Base-by-base conservation (phyloP, 129 eudicot genomes). In the Helianthus tuberosus region DNA sequence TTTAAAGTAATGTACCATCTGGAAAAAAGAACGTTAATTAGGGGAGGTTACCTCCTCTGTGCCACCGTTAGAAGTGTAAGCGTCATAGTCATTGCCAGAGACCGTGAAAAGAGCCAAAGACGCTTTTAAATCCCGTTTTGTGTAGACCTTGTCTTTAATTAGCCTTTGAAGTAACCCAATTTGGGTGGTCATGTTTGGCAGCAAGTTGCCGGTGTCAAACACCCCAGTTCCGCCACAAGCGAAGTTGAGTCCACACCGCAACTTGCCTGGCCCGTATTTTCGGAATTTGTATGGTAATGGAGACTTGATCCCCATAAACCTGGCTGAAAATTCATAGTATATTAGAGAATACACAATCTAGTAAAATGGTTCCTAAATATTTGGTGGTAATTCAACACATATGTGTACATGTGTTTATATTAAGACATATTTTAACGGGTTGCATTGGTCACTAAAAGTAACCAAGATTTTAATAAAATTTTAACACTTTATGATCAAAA, bases 211-310 rank as follows among this genome's bases (percentile, higher is more conserved):
- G 0, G 93, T 91, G 74, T 89, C 64, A 80, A 89, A 88, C 35
- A 91, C 97, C 32, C 97, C 97, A 0, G 89, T 91, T 44, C 97
- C 97, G 63, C 96, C 97, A 52, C 36, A 81, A 0, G 97, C 97
- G 43, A 91, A 91, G 69, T 91, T 91, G 74, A 91, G 73, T 55
- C 97, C 97, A 12, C 39, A 12, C 0, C 60, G 53, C 78, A 79
- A 35, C 35, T 64, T 77, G 0, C 69, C 71, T 5, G 57, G 54
- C 7, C 57, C 89, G n/a, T n/a, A 60, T 48, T 89, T 75, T 58
- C 73, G 77, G 89, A 83, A 86, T 63, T 51, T 69, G 76, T 89
- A 89, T 1, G 97, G 81, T 59, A 85, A 43, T 5, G 97, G 97
- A 64, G 97, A 75, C 73, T 81, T 89, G 36, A 86, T 43, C 53